Evolutionary conservation across 116 monocot genomes (phyloP).

Genomic region (Iris pallida): DNA sequence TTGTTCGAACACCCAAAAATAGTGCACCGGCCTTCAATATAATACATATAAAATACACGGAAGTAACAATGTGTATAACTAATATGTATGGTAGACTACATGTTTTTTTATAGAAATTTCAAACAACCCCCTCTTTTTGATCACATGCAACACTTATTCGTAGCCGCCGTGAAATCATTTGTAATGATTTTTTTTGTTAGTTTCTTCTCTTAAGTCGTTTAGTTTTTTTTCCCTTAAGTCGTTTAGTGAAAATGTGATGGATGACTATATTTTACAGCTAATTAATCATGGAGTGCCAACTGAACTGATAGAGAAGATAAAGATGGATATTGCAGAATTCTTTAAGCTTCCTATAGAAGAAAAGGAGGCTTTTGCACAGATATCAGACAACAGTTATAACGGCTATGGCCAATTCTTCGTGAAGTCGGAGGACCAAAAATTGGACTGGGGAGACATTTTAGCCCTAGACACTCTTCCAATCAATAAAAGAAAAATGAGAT

Average conservation of each 20-base stretch:
- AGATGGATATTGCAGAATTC: slow-evolving; percentile 18
- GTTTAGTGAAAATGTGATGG: no score
- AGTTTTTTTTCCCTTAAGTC: no score
- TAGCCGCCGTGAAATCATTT: no score
- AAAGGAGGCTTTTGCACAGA: slow-evolving; percentile 19
- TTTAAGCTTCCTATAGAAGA: slow-evolving; percentile 29
- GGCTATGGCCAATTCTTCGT: slow-evolving; percentile 50
- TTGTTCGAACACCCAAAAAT: no score
- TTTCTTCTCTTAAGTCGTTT: no score
- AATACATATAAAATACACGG: no score
- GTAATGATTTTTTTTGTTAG: background rate
- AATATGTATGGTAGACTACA: no score
- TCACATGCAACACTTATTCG: no score
- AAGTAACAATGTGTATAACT: no score
- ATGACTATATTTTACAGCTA: slow-evolving; percentile 14
- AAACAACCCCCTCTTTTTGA: no score
- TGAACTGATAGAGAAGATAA: slow-evolving; percentile 19
- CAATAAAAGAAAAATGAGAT: slow-evolving; percentile 10
- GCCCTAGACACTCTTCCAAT: slow-evolving; percentile 16
- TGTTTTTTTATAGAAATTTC: no score
- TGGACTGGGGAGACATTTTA: slow-evolving; percentile 45
- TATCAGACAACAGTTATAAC: slow-evolving; percentile 5
- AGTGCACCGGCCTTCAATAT: no score
- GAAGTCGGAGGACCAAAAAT: slow-evolving; percentile 35
- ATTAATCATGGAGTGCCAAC: slow-evolving; percentile 34